Conservation (phyloP, 768 basidiomycete species). For the Rickenella mellea region DNA sequence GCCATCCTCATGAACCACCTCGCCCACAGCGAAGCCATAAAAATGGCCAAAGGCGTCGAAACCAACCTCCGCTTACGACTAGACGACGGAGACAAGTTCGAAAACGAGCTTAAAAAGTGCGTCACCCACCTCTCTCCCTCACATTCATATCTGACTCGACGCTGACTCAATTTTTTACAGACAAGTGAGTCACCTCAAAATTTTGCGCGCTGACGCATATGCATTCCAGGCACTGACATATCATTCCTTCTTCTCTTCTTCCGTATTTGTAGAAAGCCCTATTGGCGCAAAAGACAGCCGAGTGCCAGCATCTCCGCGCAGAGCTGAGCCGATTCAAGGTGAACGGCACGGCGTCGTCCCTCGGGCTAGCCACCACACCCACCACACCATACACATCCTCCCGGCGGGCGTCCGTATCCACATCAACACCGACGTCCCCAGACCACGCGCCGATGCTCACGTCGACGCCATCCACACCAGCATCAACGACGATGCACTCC, state of each 20-base stretch:
- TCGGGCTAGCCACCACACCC: slow-evolving; percentile 7
- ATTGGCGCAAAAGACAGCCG: slow-evolving; percentile 61
- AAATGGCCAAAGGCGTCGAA: slow-evolving; percentile 55
- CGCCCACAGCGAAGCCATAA: slow-evolving; percentile 70
- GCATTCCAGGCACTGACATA: slow-evolving; percentile 7
- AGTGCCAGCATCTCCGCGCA: slow-evolving; percentile 56
- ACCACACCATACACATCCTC: slow-evolving; percentile 4
- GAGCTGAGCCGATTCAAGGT: slow-evolving; percentile 54
- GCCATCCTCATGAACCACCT: slow-evolving; percentile 78
- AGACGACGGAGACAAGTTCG: slow-evolving; percentile 61
- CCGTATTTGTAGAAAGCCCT: slow-evolving; percentile 43
- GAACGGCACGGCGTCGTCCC: slow-evolving; percentile 27
- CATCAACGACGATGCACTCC: slow-evolving; percentile 21
- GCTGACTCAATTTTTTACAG: slow-evolving; percentile 25
- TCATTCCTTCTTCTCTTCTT: slow-evolving; percentile 10
- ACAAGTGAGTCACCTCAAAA: slow-evolving; percentile 46
- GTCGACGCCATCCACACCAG: slow-evolving; percentile 27
- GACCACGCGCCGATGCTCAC: slow-evolving; percentile 25
- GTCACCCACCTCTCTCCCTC: slow-evolving; percentile 19
- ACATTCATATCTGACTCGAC: slow-evolving; percentile 13
- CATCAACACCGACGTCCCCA: slow-evolving; percentile 21
- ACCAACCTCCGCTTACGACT: slow-evolving; percentile 51
- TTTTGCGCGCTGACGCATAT: slow-evolving; percentile 3
- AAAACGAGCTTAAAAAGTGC: slow-evolving; percentile 65
- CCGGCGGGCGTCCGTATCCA: slow-evolving; percentile 20